Percentiles rank a stretch among this genome's conserved stretches.
phyloP scores from a whole-genome alignment of 768 basidiomycete genomes.

The Guyanaporus albipodus region DNA sequence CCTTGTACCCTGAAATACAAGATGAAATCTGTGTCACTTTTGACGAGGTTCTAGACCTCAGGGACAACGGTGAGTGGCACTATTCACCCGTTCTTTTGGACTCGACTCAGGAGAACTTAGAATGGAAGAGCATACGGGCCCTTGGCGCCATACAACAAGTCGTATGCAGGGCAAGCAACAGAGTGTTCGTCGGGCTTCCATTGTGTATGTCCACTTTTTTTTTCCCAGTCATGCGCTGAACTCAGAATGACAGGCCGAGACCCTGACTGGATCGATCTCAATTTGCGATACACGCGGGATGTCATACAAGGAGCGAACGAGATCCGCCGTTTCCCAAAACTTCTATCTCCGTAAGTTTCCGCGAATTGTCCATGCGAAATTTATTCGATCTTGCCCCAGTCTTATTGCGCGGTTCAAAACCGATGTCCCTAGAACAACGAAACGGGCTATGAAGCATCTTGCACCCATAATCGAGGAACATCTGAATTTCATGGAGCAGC shows the following conservation, averaged over 20 bases:
- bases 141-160: neutral
- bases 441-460: too few relatives aligned
- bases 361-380: too few relatives aligned
- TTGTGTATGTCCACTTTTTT: constrained; percentile 31
- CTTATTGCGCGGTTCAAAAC: too few relatives aligned
- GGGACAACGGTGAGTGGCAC: neutral
- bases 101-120: neutral
- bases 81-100: neutral
- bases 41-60: neutral
- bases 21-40: neutral
- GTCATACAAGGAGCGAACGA: constrained; percentile 18
- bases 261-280: constrained; percentile 32
- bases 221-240: neutral
- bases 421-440: too few relatives aligned
- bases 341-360: too few relatives aligned
- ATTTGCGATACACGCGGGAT: constrained; percentile 28
- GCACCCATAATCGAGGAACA: constrained; percentile 33
- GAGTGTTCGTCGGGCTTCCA: constrained; percentile 45
- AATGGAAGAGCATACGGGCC: neutral
- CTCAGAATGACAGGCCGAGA: constrained; percentile 36
- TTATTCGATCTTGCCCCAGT: too few relatives aligned
- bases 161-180: neutral
- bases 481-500: constrained; percentile 14
- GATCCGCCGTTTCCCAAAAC: constrained; percentile 29
- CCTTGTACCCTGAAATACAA: neutral